Conservation (phyloP, 192 early-diverging fungal species). For the Oehlia diaphana region DNA sequence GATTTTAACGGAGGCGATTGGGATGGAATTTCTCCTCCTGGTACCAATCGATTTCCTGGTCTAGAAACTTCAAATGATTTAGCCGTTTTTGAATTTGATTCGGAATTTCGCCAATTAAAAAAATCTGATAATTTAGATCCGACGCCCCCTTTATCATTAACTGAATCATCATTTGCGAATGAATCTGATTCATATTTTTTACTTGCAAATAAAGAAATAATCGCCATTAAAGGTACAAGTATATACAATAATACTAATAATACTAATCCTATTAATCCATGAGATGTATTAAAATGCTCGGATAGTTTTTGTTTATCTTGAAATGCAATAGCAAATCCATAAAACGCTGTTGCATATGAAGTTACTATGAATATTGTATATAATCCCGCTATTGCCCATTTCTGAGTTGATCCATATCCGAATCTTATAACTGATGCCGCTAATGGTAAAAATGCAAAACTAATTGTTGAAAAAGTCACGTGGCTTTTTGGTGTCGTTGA, state of each 20-base stretch:
- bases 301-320: background rate
- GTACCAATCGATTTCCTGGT: constrained; percentile 1
- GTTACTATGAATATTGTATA: background rate
- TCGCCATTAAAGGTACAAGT: background rate
- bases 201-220: background rate
- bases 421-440: constrained; percentile 16
- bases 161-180: background rate
- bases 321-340: background rate
- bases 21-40: background rate
- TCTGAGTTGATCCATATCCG: background rate
- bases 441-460: constrained; percentile 5
- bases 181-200: background rate
- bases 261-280: constrained; percentile 2
- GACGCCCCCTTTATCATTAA: background rate
- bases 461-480: background rate
- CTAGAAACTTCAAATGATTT: constrained; percentile 20
- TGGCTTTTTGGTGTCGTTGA: background rate
- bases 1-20: background rate
- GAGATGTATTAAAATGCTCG: background rate
- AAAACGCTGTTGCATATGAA: background rate
- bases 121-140: background rate
- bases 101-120: background rate
- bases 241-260: constrained; percentile 15
- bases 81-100: background rate
- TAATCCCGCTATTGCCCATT: background rate